Evolutionary conservation across 2,329 filamentous ascomycete species (phyloP).

Genomic region (Aspergillus eucalypticola): DNA sequence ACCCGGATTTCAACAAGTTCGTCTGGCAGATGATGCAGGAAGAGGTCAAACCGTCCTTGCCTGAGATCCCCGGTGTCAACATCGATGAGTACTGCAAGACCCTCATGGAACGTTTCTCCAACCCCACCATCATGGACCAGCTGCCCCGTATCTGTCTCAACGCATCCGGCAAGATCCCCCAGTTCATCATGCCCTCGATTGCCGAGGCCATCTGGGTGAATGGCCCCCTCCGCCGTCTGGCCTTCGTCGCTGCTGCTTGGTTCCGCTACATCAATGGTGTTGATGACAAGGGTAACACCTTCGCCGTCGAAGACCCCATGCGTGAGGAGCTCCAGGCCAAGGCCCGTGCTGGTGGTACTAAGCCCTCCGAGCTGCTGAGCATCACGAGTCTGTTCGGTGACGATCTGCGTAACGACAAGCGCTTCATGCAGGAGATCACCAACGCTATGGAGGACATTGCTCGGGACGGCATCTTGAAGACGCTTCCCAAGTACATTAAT

Average conservation of each 20-base stretch:
- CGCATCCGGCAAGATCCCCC: constrained; percentile 57
- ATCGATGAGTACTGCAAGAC: constrained; percentile 57
- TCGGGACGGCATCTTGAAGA: constrained; percentile 52
- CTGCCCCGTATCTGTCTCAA: constrained; percentile 54
- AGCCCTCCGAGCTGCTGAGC: constrained; percentile 48
- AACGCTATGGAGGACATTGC: constrained; percentile 51
- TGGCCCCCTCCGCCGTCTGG: constrained; percentile 50
- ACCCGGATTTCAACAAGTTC: constrained; percentile 51
- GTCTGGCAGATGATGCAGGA: constrained; percentile 58
- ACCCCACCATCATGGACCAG: constrained; percentile 59
- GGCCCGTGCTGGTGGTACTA: constrained; percentile 47
- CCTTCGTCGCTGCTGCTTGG: constrained; percentile 53
- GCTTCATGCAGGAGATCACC: constrained; percentile 51
- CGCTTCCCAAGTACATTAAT: constrained; percentile 53
- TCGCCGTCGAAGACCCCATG: constrained; percentile 52
- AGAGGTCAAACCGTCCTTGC: constrained; percentile 56
- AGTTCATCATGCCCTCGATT: constrained; percentile 44
- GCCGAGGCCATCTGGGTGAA: constrained; percentile 48
- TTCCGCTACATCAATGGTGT: constrained; percentile 55
- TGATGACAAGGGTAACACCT: constrained; percentile 49
- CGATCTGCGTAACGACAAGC: constrained; percentile 51
- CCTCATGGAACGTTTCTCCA: constrained; percentile 57
- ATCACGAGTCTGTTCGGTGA: constrained; percentile 54
- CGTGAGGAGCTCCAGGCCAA: constrained; percentile 50
- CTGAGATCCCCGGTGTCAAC: constrained; percentile 52